Evolutionary conservation across 192 early-diverging fungal genomes (phyloP), one percentile per base, ranked within the genome.

Genomic region (Pilaira anomala): DNA sequence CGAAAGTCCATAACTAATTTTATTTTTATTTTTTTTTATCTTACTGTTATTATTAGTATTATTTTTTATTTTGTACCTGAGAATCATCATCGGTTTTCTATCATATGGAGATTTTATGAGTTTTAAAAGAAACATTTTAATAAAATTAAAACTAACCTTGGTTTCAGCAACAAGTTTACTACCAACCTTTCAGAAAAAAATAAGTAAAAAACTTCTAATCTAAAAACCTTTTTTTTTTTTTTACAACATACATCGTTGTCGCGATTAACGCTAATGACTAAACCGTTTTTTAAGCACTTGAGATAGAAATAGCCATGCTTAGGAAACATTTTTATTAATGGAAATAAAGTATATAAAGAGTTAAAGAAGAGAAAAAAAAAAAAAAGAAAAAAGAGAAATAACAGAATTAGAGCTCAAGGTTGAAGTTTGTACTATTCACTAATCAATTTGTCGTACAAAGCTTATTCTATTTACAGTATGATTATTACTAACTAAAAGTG

Each of bases 271-370:
- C 45, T 46, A 11, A 68, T 21, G 1, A 62, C 60, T 14, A 61
- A 52, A 50, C 50, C 60, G 36, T n/a, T 55, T 5, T 68, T 52
- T n/a, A 41, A 42, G 11, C 19, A 53, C 42, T 68, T 68, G 30
- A 68, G 61, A 30, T 48, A 68, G 30, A 68, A 68, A 28, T 62
- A 56, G 22, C 49, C 49, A 21, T 63, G 12, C n/a, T 14, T 19
- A 7, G 62, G 62, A 21, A 63, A 63, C 33, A 36, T 36, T 36
- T 36, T 36, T n/a, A n/a, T n/a, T n/a, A n/a, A n/a, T n/a, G n/a
- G n/a, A 3, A 36, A 36, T 3, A 3, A 36, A 36, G 11, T 3
- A 36, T 36, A 36, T 36, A 36, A 1, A 9, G 6, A 36, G 6
- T 5, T 36, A 36, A 4, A 9, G 4, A 36, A 4, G 33, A 36